A percentile compares a stretch with the other conserved stretches of the same genome.
Conservation (phyloP, 495 filamentous ascomycete species). For the Neurospora sp. region DNA sequence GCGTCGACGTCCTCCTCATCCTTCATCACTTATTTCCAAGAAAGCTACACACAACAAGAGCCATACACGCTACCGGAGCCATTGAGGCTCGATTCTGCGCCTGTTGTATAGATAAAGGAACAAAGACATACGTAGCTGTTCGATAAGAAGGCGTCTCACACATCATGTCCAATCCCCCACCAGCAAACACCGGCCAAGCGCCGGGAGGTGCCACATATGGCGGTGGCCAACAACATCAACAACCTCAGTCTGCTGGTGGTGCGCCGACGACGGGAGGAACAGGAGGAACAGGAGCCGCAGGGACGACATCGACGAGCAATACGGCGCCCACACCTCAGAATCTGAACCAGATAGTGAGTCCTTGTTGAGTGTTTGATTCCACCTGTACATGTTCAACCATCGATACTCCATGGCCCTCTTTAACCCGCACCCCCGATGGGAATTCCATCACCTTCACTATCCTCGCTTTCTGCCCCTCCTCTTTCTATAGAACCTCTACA, state of each 20-base stretch:
- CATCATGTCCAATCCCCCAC: conserved; percentile 14
- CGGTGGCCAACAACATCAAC: background rate
- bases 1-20: background rate
- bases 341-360: conserved; percentile 78
- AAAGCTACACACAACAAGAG: background rate
- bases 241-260: conserved; percentile 17
- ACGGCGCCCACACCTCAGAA: conserved; percentile 67
- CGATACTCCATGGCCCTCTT: background rate
- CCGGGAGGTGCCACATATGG: conserved; percentile 8
- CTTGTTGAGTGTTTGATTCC: conserved; percentile 6
- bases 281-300: conserved; percentile 4
- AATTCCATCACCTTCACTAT: background rate
- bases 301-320: conserved; percentile 26
- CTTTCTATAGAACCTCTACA: background rate
- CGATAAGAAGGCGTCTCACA: background rate
- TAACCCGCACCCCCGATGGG: background rate
- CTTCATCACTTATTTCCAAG: background rate
- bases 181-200: conserved; percentile 6
- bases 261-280: conserved; percentile 10
- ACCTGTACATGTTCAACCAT: background rate
- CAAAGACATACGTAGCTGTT: background rate
- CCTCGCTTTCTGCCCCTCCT: background rate
- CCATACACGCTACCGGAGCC: background rate
- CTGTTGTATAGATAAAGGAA: background rate
- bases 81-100: background rate